These are phyloP conservation scores for Erodium moschatum DNA, from an alignment of 441 rosid species.

Conservation along the genomic window DNA sequence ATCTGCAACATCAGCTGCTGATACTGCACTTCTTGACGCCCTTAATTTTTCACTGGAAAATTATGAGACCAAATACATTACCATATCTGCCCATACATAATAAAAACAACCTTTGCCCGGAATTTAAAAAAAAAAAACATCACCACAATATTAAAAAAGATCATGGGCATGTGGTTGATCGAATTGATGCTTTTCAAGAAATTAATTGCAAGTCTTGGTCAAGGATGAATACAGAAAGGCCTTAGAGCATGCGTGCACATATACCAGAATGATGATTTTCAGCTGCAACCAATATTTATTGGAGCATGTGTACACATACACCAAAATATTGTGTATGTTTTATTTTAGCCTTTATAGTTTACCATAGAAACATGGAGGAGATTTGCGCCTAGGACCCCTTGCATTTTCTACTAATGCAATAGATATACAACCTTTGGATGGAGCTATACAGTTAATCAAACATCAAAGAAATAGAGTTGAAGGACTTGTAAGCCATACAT, in stretches of 20 bases:
- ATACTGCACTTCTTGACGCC: constrained; percentile 62
- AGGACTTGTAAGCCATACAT: constrained; percentile 39
- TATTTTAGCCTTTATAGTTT: background rate
- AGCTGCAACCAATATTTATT: background rate
- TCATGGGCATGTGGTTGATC: background rate
- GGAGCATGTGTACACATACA: background rate
- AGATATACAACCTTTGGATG: background rate
- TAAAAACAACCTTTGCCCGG: background rate
- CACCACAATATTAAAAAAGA: background rate
- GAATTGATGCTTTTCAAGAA: background rate
- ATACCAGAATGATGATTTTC: background rate
- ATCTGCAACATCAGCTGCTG: constrained; percentile 69
- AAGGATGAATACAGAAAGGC: background rate
- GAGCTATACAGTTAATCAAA: constrained; percentile 2
- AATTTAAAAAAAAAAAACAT: too few species aligned
- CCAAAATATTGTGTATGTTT: background rate
- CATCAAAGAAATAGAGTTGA: background rate
- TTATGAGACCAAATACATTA: background rate
- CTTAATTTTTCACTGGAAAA: constrained; percentile 64
- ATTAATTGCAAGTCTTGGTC: background rate
- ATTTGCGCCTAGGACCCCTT: background rate
- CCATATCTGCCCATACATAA: too few species aligned
- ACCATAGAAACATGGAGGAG: background rate
- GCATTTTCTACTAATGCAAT: background rate
- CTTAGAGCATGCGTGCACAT: background rate